Percentiles rank a stretch among this genome's conserved stretches.
These are phyloP conservation scores for Cydonia oblonga DNA, from an alignment of 331 rosid species.

Conservation along the genomic window DNA sequence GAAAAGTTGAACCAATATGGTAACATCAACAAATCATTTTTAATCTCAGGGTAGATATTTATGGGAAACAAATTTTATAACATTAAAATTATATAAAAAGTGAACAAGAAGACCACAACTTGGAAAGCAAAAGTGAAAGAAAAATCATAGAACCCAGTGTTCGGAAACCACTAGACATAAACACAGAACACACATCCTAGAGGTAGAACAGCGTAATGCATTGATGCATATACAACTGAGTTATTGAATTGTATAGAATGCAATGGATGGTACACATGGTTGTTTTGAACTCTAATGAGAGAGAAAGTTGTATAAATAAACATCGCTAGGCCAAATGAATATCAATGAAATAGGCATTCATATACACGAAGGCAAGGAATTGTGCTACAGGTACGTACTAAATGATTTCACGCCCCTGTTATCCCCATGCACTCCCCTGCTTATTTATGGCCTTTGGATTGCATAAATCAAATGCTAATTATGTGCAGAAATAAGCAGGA, in stretches of 20 bases:
- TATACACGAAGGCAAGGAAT: not conserved
- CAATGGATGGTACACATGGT: not conserved
- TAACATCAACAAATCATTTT: not conserved
- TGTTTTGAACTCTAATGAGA: not conserved
- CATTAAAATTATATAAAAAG: not conserved
- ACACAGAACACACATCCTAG: not conserved
- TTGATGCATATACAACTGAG: not conserved
- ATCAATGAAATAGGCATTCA: not conserved
- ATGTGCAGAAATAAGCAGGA: not conserved
- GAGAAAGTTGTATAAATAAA: not conserved
- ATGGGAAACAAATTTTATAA: not conserved
- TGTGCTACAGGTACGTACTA: not conserved
- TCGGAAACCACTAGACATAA: not conserved
- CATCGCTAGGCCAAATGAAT: not conserved
- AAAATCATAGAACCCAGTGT: not conserved
- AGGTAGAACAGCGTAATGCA: not conserved
- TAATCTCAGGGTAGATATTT: not conserved
- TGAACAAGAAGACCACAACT: not conserved
- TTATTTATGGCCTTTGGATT: not conserved
- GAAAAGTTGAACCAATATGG: not conserved
- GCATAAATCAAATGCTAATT: not conserved
- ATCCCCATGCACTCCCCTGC: not conserved
- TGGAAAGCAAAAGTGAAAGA: not conserved
- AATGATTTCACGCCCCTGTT: not conserved
- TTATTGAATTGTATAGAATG: not conserved